These are phyloP conservation scores for Paraphoma chrysanthemicola DNA, from an alignment of 2,329 filamentous ascomycete species.

Conservation along the genomic window DNA sequence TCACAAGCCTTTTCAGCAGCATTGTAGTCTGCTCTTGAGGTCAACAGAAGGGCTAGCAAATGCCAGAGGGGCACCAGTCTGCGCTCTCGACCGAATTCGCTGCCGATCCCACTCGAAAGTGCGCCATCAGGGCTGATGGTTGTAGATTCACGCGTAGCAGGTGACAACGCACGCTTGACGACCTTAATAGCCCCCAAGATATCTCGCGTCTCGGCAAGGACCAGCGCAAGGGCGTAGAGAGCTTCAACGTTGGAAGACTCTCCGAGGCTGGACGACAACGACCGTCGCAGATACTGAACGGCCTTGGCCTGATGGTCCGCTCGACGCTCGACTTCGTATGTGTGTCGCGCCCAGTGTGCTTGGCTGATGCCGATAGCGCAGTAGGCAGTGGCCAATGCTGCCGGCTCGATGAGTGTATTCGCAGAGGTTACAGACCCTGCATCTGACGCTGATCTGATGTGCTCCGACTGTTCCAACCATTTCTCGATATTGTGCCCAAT, in stretches of 20 bases:
- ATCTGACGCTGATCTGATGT: constrained; percentile 33
- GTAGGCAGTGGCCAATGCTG: constrained; percentile 71
- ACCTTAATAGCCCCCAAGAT: constrained; percentile 81
- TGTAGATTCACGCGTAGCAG: constrained; percentile 50
- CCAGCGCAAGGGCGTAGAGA: constrained; percentile 79
- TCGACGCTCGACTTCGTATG: constrained; percentile 75
- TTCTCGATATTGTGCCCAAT: constrained; percentile 75
- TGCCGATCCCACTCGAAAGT: constrained; percentile 30
- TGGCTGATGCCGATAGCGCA: constrained; percentile 85
- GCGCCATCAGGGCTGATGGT: constrained; percentile 41
- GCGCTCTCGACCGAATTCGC: constrained; percentile 60
- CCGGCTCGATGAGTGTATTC: constrained; percentile 59
- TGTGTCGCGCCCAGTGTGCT: constrained; percentile 85
- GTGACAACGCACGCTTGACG: constrained; percentile 76
- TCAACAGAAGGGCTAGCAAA: constrained; percentile 83
- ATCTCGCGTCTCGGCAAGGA: constrained; percentile 88
- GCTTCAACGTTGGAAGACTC: constrained; percentile 75
- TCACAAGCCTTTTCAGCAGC: constrained; percentile 85
- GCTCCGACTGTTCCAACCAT: constrained; percentile 68
- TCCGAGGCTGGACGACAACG: constrained; percentile 71
- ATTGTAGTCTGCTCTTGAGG: constrained; percentile 82
- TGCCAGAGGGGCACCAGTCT: constrained; percentile 87
- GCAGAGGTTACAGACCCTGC: constrained; percentile 40
- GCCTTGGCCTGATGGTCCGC: constrained; percentile 79
- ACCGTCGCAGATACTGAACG: constrained; percentile 75